Evolutionary conservation across 176 grass and related monocot genomes (phyloP).

Genomic region (Carex pumila): DNA sequence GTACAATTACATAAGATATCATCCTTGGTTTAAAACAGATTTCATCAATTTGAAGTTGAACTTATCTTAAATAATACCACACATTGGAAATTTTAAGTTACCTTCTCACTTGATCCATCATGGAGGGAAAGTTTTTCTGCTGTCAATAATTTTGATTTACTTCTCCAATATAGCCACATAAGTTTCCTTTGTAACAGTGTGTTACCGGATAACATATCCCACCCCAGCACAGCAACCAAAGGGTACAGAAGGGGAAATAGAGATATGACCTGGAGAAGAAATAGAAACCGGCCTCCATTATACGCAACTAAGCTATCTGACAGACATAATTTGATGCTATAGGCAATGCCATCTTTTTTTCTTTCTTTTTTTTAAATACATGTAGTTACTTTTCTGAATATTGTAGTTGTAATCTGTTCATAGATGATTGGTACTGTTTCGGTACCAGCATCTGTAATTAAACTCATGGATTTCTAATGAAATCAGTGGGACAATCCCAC

Average conservation of each 20-base stretch:
- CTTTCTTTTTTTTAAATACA: background rate
- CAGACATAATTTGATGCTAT: constrained; percentile 17
- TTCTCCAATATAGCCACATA: constrained; percentile 88
- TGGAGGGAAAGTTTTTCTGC: constrained; percentile 75
- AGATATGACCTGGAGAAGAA: constrained; percentile 61
- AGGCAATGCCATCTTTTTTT: background rate
- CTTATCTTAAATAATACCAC: background rate
- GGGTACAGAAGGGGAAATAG: constrained; percentile 89
- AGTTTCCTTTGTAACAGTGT: constrained; percentile 64
- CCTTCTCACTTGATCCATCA: constrained; percentile 53
- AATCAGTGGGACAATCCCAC: too few relatives aligned
- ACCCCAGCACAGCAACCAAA: constrained; percentile 83
- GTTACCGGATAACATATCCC: constrained; percentile 91
- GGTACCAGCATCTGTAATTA: too few relatives aligned
- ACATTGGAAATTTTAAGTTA: constrained; percentile 19
- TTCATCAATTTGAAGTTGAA: background rate
- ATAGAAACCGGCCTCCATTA: constrained; percentile 3
- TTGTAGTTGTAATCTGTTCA: too few relatives aligned
- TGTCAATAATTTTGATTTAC: constrained; percentile 74
- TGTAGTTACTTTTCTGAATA: background rate
- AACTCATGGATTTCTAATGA: too few relatives aligned
- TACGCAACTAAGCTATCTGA: constrained; percentile 10
- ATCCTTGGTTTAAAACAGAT: background rate
- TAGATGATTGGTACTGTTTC: too few relatives aligned
- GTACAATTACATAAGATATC: background rate